Evolutionary conservation across 257 asterid genomes (phyloP).

Genomic region (Nicotiana undulata): DNA sequence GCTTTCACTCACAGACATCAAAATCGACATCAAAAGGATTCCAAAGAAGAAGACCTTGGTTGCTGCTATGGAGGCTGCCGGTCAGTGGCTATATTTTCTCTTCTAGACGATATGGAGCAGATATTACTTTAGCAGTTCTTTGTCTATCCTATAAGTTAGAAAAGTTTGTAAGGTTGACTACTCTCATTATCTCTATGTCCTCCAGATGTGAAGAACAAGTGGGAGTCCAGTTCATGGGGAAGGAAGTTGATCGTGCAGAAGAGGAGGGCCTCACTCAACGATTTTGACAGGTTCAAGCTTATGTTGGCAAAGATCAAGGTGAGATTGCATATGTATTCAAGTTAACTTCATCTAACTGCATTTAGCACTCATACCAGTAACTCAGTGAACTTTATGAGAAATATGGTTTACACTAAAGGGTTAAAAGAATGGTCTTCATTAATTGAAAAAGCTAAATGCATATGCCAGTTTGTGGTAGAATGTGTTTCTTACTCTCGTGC

Average conservation of each 20-base stretch:
- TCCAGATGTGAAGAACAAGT: constrained; percentile 23
- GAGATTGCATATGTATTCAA: background rate
- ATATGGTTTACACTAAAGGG: background rate
- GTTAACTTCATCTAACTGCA: background rate
- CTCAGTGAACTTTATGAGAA: background rate
- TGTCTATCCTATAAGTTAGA: too few relatives aligned
- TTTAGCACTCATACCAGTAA: background rate
- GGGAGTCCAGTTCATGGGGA: constrained; percentile 29
- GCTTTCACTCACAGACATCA: constrained; percentile 20
- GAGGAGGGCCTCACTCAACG: constrained; percentile 21
- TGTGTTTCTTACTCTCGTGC: background rate
- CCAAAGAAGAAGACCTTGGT: constrained; percentile 22
- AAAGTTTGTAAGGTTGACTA: background rate
- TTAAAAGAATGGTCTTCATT: background rate
- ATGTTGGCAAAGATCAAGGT: constrained; percentile 32
- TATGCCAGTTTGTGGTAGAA: background rate
- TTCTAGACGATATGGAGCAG: background rate
- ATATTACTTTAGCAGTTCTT: background rate
- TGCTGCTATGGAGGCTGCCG: constrained; percentile 27
- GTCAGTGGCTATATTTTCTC: background rate
- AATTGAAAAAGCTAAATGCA: background rate
- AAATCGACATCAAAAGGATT: constrained; percentile 21
- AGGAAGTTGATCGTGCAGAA: constrained; percentile 22
- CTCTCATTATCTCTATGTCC: background rate
- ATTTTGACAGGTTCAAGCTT: constrained; percentile 23